phyloP scores from a whole-genome alignment of 129 eudicot species.

The Tanacetum coccineum region DNA sequence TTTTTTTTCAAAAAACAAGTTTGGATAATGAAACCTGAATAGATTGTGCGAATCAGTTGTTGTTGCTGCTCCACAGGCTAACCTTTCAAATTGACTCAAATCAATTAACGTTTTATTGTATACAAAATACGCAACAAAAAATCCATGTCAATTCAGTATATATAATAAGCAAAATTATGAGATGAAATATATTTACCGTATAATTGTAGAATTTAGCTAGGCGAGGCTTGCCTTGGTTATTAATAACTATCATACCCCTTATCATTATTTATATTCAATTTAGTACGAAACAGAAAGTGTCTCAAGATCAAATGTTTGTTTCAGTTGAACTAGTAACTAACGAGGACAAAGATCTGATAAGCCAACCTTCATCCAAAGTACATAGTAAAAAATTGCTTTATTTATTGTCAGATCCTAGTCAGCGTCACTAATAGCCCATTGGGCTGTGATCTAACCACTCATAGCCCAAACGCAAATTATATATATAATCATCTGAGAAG shows the following conservation, averaged over 20 bases:
- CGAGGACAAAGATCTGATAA: slow-evolving; percentile 19
- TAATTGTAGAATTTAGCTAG: slow-evolving; percentile 48
- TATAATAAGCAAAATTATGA: not conserved
- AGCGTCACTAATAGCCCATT: not conserved
- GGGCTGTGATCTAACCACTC: not conserved
- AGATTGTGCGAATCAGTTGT: slow-evolving; percentile 57
- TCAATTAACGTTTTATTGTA: too few relatives aligned
- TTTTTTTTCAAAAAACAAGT: too few relatives aligned
- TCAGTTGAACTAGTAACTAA: not conserved
- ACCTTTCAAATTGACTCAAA: slow-evolving; percentile 12
- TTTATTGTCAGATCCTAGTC: not conserved
- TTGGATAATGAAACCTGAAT: slow-evolving; percentile 39
- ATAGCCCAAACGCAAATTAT: slow-evolving; percentile 1
- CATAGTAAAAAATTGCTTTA: slow-evolving; percentile 2
- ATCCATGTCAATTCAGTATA: not conserved
- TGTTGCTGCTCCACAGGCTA: slow-evolving; percentile 86
- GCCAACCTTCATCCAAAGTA: slow-evolving; percentile 16
- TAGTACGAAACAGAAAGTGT: too few relatives aligned
- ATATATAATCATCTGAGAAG: too few relatives aligned
- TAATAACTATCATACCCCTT: slow-evolving; percentile 52
- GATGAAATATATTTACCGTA: slow-evolving; percentile 31
- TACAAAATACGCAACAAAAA: too few relatives aligned
- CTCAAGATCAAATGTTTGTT: not conserved
- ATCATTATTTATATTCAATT: slow-evolving; percentile 37
- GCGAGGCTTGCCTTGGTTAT: slow-evolving; percentile 60